Conservation (phyloP, 1,284 basidiomycete species). For the Ustilago trichophora region DNA sequence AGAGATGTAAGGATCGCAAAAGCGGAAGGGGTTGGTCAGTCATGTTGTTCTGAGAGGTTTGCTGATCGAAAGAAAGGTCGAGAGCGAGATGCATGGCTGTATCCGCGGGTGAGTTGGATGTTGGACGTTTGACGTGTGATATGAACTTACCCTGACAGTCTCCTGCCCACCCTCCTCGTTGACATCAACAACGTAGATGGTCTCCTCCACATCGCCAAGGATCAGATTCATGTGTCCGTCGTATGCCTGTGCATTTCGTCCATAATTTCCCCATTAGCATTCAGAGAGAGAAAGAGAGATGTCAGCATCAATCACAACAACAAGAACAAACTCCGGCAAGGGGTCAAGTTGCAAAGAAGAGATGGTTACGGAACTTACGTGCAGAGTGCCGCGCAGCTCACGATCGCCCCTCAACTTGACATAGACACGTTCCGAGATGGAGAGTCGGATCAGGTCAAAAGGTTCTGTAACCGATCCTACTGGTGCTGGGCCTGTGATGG, state of each 20-base stretch:
- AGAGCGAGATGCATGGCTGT: too few species aligned
- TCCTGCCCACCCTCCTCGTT: constrained; percentile 68
- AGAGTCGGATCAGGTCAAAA: constrained; percentile 96
- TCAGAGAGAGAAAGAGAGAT: too few species aligned
- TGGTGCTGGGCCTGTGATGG: constrained; percentile 14
- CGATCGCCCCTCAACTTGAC: constrained; percentile 96
- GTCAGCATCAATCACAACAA: too few species aligned
- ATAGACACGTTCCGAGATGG: constrained; percentile 93
- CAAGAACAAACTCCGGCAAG: too few species aligned
- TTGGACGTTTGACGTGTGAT: too few species aligned
- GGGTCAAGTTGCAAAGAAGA: too few species aligned
- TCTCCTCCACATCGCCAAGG: constrained; percentile 92
- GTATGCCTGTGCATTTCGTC: constrained; percentile 74
- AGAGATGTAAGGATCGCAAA: too few species aligned
- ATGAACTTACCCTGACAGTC: constrained; percentile 69
- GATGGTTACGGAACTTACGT: too few species aligned
- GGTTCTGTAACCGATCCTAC: constrained; percentile 78
- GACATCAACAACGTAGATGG: constrained; percentile 62
- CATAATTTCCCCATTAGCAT: background rate
- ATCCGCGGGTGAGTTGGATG: too few species aligned
- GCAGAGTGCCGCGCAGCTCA: constrained; percentile 88
- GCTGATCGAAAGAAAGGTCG: too few species aligned
- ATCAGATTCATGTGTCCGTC: constrained; percentile 99
- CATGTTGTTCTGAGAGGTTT: too few species aligned
- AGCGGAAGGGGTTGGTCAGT: too few species aligned